Conservation (phyloP, 371 early-diverging fungal species). For the Haplosporangium sp. region DNA sequence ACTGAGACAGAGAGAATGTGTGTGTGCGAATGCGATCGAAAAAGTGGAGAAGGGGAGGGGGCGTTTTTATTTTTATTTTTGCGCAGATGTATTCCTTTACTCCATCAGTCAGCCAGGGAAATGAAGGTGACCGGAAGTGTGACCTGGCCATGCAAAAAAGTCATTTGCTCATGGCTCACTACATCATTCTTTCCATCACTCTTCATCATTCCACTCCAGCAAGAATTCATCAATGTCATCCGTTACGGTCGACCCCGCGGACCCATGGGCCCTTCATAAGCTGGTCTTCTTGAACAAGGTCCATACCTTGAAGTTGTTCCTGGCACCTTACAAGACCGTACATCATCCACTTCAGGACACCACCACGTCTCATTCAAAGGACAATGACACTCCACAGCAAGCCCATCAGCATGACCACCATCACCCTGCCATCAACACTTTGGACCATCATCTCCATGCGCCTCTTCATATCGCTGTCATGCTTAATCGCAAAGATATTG, state of each 20-base stretch:
- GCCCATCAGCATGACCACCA: background rate
- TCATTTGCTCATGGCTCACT: too few species aligned
- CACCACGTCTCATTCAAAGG: slow-evolving; percentile 7
- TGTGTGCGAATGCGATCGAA: too few species aligned
- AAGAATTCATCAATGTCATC: slow-evolving; percentile 24
- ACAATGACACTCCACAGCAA: background rate
- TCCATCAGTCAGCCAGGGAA: too few species aligned
- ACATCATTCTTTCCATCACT: background rate
- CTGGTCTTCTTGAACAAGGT: slow-evolving; percentile 43
- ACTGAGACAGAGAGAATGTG: too few species aligned
- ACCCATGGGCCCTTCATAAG: slow-evolving; percentile 52
- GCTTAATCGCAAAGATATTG: slow-evolving; percentile 45
- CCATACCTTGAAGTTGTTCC: slow-evolving; percentile 41
- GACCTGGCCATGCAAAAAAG: too few species aligned
- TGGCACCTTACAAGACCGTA: slow-evolving; percentile 31
- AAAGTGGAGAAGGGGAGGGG: too few species aligned
- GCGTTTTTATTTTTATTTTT: too few species aligned
- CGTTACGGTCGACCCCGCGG: slow-evolving; percentile 34
- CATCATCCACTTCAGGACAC: background rate
- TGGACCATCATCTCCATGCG: slow-evolving; percentile 47
- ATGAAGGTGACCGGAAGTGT: too few species aligned
- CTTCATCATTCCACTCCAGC: background rate
- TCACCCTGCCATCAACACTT: slow-evolving; percentile 41
- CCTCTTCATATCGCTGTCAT: slow-evolving; percentile 55
- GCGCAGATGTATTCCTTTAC: too few species aligned